Conservation (phyloP, 73 alveolate genomes). For the Halteria grandinella region DNA sequence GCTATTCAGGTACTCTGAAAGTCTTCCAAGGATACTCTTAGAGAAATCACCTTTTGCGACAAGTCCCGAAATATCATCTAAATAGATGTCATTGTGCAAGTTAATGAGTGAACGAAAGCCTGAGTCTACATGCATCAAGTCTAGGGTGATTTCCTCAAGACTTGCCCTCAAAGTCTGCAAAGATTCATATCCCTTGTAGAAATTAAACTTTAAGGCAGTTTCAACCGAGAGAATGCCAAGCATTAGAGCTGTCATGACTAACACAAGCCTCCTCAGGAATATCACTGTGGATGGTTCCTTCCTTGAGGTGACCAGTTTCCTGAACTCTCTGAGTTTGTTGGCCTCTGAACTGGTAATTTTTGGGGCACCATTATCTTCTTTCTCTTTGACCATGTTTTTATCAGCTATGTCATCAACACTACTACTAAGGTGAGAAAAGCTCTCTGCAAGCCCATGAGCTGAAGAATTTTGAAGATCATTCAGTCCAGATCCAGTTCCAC, state of each 20-base stretch:
- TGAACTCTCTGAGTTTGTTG: conserved; percentile 34
- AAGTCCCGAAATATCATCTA: not conserved
- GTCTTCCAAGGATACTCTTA: not conserved
- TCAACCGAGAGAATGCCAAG: conserved; percentile 10
- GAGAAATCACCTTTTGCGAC: not conserved
- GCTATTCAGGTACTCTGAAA: not conserved
- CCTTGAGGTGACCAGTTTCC: conserved; percentile 43
- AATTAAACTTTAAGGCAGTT: conserved; percentile 10
- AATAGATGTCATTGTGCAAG: not conserved
- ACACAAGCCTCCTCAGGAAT: conserved; percentile 28
- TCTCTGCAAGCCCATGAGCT: no score
- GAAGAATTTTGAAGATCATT: no score
- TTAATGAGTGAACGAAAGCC: conserved; percentile 1
- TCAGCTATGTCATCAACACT: no score
- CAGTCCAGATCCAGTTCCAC: no score
- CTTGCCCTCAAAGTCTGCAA: not conserved
- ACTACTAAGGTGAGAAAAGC: no score
- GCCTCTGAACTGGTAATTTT: no score
- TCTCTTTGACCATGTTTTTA: no score
- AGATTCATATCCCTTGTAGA: not conserved
- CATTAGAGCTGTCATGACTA: conserved; percentile 13
- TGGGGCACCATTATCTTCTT: no score
- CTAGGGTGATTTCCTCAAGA: not conserved
- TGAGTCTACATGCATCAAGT: not conserved
- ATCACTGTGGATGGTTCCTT: conserved; percentile 26